A percentile compares a stretch with the other conserved stretches of the same genome.
These are phyloP conservation scores for Penicillium sp. DNA, from an alignment of 2,329 filamentous ascomycete genomes.

Conservation along the genomic window DNA sequence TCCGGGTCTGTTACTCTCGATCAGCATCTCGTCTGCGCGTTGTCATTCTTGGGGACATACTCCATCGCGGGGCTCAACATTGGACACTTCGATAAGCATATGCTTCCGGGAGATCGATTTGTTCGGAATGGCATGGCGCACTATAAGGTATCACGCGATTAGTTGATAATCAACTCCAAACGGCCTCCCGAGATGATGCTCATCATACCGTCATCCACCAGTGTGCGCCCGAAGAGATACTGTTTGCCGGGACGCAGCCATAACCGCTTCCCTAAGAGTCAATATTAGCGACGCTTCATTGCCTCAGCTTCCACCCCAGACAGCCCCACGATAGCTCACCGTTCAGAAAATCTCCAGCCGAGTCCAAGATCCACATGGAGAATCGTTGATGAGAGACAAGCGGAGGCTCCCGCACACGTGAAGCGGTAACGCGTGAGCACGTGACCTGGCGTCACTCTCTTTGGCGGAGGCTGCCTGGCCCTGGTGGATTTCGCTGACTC, in stretches of 20 bases:
- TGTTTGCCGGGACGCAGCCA: conserved; percentile 87
- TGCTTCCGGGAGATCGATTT: conserved; percentile 90
- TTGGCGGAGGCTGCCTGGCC: conserved; percentile 31
- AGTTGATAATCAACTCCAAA: conserved; percentile 3
- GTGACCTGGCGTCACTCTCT: conserved; percentile 39
- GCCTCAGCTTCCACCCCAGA: too few species aligned
- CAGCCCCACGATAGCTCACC: conserved; percentile 37
- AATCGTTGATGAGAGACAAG: conserved; percentile 16
- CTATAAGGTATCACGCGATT: conserved; percentile 46
- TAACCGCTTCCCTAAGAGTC: conserved; percentile 67
- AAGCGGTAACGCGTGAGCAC: conserved; percentile 43
- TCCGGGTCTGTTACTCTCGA: conserved; percentile 58
- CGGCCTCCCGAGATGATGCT: conserved; percentile 8
- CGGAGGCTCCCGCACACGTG: conserved; percentile 24
- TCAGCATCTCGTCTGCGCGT: conserved; percentile 19
- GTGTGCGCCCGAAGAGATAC: conserved; percentile 84
- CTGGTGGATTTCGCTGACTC: background rate
- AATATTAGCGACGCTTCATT: conserved; percentile 31
- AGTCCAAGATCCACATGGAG: conserved; percentile 69
- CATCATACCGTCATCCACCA: conserved; percentile 62
- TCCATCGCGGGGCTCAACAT: conserved; percentile 69
- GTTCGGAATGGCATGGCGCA: conserved; percentile 73
- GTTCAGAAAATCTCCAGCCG: conserved; percentile 55
- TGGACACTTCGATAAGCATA: conserved; percentile 74
- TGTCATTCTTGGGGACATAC: conserved; percentile 52